Evolutionary conservation across 2,329 filamentous ascomycete genomes (phyloP), one percentile per base, ranked within the genome.

Genomic region (Alternaria arborescens): DNA sequence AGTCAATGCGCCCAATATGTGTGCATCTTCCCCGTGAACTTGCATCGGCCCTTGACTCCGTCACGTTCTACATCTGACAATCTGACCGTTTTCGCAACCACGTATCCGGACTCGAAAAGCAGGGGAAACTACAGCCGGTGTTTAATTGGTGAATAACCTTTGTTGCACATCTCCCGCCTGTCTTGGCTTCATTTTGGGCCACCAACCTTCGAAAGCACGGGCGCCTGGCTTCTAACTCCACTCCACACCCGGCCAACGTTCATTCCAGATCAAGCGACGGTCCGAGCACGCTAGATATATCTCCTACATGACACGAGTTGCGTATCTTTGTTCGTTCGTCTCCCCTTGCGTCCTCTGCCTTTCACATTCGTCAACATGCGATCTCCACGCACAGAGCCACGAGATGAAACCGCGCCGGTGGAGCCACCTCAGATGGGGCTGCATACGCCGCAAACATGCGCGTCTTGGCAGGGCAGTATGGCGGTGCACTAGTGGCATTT

Each of bases 141-240:
- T 38, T 24, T 42, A 44, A 59, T 59, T 59, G 56, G 56, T 26
- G 34, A 40, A 36, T 20, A 38, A 8, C 24, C 16, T n/a, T 38
- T 20, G 41, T n/a, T 58, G 56, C 56, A 55, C 56, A 58, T 53
- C 50, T 34, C 56, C 50, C 14, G 20, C 34, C 18, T 47, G 51
- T 30, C 56, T 59, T 59, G 56, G 51, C 51, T 38, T 54, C 56
- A 59, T 41, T 55, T 24, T 22, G 38, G 22, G 40, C 47, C 55
- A 20, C 41, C 43, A 41, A 52, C 38, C 46, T 34, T 52, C 42
- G 18, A 26, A n/a, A 59, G 44, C 44, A 59, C 26, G 52, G 28
- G 32, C 34, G 20, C 12, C n/a, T 51, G 20, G 44, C 46, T 56
- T 53, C n/a, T 26, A 26, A 26, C 24, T 26, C 12, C 24, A 43